Evolutionary conservation across 2,329 filamentous ascomycete species (phyloP).

Genomic region (Ascochyta clinopodiicola): DNA sequence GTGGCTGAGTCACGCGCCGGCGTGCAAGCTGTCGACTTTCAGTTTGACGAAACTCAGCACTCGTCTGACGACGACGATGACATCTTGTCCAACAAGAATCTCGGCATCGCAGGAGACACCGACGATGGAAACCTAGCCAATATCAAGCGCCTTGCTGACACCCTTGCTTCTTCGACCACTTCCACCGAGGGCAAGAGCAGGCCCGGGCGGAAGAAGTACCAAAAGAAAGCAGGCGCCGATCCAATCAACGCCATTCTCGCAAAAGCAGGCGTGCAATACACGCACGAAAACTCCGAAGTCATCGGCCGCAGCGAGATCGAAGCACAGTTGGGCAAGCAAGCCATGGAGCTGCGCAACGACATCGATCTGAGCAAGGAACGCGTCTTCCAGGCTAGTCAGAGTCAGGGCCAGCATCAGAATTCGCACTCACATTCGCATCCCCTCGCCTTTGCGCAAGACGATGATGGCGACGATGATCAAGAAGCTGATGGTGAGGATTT

Average conservation of each 20-base stretch:
- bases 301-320: conserved; percentile 93
- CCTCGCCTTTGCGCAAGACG: conserved; percentile 1
- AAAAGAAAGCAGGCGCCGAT: conserved; percentile 56
- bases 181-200: conserved; percentile 18
- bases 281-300: conserved; percentile 95
- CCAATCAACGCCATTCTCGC: conserved; percentile 88
- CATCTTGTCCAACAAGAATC: conserved; percentile 34
- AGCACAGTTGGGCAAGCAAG: conserved; percentile 78
- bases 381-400: conserved; percentile 63
- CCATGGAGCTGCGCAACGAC: conserved; percentile 66
- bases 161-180: conserved; percentile 31
- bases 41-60: conserved; percentile 51
- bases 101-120: conserved; percentile 30
- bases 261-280: conserved; percentile 89
- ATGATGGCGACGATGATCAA: conserved; percentile 22
- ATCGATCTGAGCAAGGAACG: conserved; percentile 59
- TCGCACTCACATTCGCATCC: conserved; percentile 12
- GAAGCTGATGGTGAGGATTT: conserved; percentile 12
- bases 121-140: conserved; percentile 59
- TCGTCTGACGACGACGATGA: conserved; percentile 35
- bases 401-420: conserved; percentile 27
- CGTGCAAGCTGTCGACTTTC: conserved; percentile 78
- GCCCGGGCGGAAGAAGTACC: conserved; percentile 44
- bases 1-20: conserved; percentile 90
- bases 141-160: conserved; percentile 59